Evolutionary conservation across 768 basidiomycete species (phyloP), one percentile per base, ranked within the genome.

Genomic region (Leccinellum albellum): DNA sequence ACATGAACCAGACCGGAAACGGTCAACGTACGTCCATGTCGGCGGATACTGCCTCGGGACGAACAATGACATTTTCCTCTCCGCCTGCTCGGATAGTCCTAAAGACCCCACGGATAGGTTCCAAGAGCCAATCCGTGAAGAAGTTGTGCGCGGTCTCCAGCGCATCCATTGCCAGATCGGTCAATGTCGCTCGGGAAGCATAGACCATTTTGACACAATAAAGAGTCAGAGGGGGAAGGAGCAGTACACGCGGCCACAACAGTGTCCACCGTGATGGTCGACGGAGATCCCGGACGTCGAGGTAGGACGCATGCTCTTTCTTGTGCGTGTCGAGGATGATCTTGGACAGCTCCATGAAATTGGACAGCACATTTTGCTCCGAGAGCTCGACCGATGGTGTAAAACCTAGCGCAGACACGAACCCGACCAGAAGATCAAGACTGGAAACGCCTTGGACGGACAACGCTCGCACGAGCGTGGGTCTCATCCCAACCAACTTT

Each of bases 81-180:
- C 88, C 85, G 7, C 92, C 91, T 4, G 87, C 80, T 50, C 92
- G 79, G 21, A 99, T 83, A 0, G 96, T 98, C 61, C 85, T 84
- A 5, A 91, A 69, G 12, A 98, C 86, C 8, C 85, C 91, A 49
- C 79, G 79, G n/a, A 96, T 65, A 3, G 96, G 96, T 54, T 93
- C 90, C 49, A 96, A 72, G 12, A 98, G 77, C 89, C 94, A 98
- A 49, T 86, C 88, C 20, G 79, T 75, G 59, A 93, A 74, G 68
- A 98, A 95, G 0, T 86, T 87, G 23, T 76, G 75, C 7, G 82
- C 64, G 0, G 94, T 94, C 64, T 88, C 84, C 33, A 77, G 68
- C 0, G 84, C 79, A 59, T 91, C 87, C n/a, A 59, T 57, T 4
- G 79, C 78, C 51, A 89, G 74, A 44, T 84, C 79, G 7, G 73